Evolutionary conservation across 192 early-diverging fungal genomes (phyloP), one percentile per base, ranked within the genome.

Genomic region (Entophlyctis luteolus): DNA sequence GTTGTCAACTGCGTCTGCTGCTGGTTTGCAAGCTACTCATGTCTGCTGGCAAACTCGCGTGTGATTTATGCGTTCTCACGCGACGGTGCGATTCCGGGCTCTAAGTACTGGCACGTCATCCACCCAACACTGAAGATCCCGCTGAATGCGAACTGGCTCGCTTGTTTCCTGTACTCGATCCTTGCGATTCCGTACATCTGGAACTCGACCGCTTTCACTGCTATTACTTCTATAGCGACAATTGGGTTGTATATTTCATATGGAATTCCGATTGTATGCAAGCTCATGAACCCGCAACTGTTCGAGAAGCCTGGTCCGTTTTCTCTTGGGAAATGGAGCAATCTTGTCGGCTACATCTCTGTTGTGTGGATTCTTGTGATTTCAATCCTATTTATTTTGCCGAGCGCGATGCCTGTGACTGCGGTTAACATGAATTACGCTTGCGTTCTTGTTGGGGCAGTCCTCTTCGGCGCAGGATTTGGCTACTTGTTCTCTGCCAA

Each of bases 31-130:
- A 38, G 70, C 3, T 56, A 75, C 47, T 35, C 71, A 45, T 65
- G 77, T 22, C 20, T 77, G 22, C 50, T 67, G 18, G 57, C 59
- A 1, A 75, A 60, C 60, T 37, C 48, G 3, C 42, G 75, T 14
- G 58, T 77, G 59, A 52, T 79, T 49, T 79, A 67, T 39, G 76
- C 77, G 27, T 72, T 79, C 42, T 35, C 69, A 35, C 59, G 77
- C 2, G 77, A 79, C 62, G 68, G 72, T 0, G 71, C 72, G 8
- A 31, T 79, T 6, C 75, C 77, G 31, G 27, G 59, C 16, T 74
- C 70, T 2, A 25, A 37, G 29, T 38, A 58, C 34, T 68, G 54
- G 68, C 55, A 58, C 29, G 37, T 23, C 16, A 59, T 75, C 28
- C 25, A 75, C 60, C 70, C 59, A 31, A 62, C 46, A 1, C 55